phyloP scores from a whole-genome alignment of 83 land plant species.

The Larix sibirica region DNA sequence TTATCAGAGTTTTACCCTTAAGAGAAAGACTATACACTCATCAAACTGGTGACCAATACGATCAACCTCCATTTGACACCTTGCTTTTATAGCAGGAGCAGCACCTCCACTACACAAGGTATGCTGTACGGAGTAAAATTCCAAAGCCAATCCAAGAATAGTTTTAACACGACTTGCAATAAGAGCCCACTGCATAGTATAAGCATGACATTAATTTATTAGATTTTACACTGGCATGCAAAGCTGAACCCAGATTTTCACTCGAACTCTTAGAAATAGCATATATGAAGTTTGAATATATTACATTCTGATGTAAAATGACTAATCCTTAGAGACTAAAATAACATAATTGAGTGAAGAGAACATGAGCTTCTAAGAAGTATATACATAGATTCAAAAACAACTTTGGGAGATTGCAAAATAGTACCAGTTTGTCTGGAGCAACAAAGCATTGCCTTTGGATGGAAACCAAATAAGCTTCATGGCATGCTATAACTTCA shows the following conservation, averaged over 20 bases:
- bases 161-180: conserved; percentile 93
- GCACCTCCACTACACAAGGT: conserved; percentile 74
- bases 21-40: conserved; percentile 94
- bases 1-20: conserved; percentile 59
- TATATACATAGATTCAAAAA: neutral
- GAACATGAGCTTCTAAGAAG: neutral
- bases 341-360: neutral
- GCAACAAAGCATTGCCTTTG: conserved; percentile 94
- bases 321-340: neutral
- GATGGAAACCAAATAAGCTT: conserved; percentile 82
- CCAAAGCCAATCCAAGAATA: conserved; percentile 91
- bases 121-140: conserved; percentile 81
- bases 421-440: conserved; percentile 91
- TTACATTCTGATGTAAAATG: neutral
- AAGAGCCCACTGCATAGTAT: conserved; percentile 78
- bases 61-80: conserved; percentile 89
- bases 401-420: neutral
- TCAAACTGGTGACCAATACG: conserved; percentile 92
- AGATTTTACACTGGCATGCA: neutral
- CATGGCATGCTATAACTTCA: conserved; percentile 97
- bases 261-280: neutral
- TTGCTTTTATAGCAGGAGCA: conserved; percentile 71
- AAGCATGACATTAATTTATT: neutral
- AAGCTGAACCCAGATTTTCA: neutral
- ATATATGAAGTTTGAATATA: neutral